A percentile compares a stretch with the other conserved stretches of the same genome.
Evolutionary conservation across 306 rosid genomes (phyloP).

Genomic region (Rosa multiflora): DNA sequence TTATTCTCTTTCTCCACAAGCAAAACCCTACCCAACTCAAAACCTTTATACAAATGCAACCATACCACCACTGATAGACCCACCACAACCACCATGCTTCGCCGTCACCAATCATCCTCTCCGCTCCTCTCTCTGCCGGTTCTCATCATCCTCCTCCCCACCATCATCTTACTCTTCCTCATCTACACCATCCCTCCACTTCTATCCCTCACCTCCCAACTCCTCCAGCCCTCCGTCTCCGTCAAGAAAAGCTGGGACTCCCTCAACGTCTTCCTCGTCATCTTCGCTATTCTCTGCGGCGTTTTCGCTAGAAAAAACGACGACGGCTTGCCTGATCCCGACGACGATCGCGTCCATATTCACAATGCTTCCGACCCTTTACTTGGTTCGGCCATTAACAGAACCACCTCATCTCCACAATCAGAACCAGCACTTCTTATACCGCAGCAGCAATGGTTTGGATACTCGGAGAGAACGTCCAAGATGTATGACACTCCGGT

Average conservation of each 20-base stretch:
- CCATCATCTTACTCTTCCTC: conserved; percentile 43
- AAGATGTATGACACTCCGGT: conserved; percentile 14
- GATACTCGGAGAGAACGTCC: conserved; percentile 23
- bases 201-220: conserved; percentile 48
- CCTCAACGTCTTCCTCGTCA: conserved; percentile 60
- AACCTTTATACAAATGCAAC: neutral
- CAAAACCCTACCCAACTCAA: neutral
- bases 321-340: conserved; percentile 34
- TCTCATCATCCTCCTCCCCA: conserved; percentile 66
- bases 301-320: conserved; percentile 59
- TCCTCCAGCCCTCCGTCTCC: conserved; percentile 43
- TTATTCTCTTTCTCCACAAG: neutral
- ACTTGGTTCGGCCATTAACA: conserved; percentile 13
- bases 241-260: conserved; percentile 81
- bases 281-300: conserved; percentile 67
- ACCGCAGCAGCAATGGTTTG: conserved; percentile 52
- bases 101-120: conserved; percentile 38
- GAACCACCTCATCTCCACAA: conserved; percentile 10
- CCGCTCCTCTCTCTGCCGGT: conserved; percentile 62
- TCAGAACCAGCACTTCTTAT: conserved; percentile 25
- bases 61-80: conserved; percentile 25
- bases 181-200: conserved; percentile 59
- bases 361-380: neutral
- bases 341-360: neutral
- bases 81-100: conserved; percentile 50